A percentile compares a stretch with the other conserved stretches of the same genome.
Evolutionary conservation across 2,329 filamentous ascomycete species (phyloP).

Genomic region (Beauveria asiatica): DNA sequence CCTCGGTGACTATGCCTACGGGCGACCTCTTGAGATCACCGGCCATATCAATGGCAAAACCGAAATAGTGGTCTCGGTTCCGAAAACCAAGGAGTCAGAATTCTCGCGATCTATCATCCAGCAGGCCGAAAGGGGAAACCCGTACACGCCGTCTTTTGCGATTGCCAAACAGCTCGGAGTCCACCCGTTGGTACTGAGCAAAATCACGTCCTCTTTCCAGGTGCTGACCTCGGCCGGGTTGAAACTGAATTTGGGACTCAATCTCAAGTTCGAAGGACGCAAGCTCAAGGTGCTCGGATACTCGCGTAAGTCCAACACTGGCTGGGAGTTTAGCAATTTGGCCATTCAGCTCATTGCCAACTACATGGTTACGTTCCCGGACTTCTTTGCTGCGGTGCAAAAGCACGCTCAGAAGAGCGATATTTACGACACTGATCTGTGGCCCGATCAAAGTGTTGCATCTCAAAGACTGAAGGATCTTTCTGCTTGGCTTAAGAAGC

Average conservation of each 20-base stretch:
- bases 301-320: conserved; percentile 73
- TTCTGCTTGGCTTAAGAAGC: conserved; percentile 80
- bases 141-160: conserved; percentile 80
- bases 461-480: conserved; percentile 86
- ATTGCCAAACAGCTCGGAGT: conserved; percentile 75
- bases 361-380: conserved; percentile 91
- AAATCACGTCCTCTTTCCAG: conserved; percentile 90
- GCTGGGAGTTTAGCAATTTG: conserved; percentile 92
- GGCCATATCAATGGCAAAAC: conserved; percentile 67
- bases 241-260: conserved; percentile 83
- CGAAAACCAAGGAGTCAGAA: conserved; percentile 66
- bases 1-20: conserved; percentile 87
- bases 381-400: conserved; percentile 87
- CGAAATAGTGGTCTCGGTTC: conserved; percentile 66
- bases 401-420: conserved; percentile 78
- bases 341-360: conserved; percentile 72
- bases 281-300: conserved; percentile 95
- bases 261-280: conserved; percentile 92
- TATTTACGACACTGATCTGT: conserved; percentile 78
- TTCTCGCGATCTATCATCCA: conserved; percentile 70
- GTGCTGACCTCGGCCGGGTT: conserved; percentile 70
- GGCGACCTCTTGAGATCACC: conserved; percentile 75
- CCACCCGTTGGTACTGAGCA: conserved; percentile 82
- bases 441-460: conserved; percentile 62
- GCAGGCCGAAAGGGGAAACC: conserved; percentile 59